Evolutionary conservation across 1,284 basidiomycete species (phyloP).

Genomic region (Ustilago vetiveriae): DNA sequence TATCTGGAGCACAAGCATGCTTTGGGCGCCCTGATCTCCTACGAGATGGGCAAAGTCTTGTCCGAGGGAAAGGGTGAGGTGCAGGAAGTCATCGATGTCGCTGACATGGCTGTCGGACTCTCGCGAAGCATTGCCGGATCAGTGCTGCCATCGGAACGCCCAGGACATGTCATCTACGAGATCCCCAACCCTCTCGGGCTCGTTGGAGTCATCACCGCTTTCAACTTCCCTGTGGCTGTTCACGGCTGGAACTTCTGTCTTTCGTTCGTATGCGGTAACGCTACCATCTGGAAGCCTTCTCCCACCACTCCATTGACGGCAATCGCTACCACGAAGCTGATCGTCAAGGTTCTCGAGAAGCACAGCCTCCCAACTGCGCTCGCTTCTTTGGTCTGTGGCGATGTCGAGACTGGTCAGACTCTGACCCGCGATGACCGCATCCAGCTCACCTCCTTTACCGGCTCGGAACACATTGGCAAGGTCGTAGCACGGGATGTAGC

Average conservation of each 20-base stretch:
- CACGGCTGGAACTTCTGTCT: conserved; percentile 83
- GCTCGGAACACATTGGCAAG: conserved; percentile 85
- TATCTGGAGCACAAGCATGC: conserved; percentile 81
- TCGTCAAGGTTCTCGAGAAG: conserved; percentile 80
- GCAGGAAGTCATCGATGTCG: conserved; percentile 92
- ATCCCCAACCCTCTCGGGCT: conserved; percentile 90
- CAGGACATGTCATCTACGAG: conserved; percentile 54
- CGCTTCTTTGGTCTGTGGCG: conserved; percentile 83
- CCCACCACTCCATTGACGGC: conserved; percentile 83
- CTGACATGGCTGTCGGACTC: conserved; percentile 81
- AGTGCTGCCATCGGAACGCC: conserved; percentile 57
- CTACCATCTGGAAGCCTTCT: conserved; percentile 93
- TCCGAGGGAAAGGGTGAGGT: conserved; percentile 94
- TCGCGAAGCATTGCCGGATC: conserved; percentile 81
- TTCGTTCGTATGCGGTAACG: conserved; percentile 88
- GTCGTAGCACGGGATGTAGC: conserved; percentile 83
- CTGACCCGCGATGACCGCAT: conserved; percentile 79
- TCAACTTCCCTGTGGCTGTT: conserved; percentile 88
- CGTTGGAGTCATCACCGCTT: conserved; percentile 86
- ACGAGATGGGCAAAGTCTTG: conserved; percentile 91
- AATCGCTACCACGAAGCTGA: conserved; percentile 86
- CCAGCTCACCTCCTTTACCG: conserved; percentile 84
- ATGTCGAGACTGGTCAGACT: conserved; percentile 80
- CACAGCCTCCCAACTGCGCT: conserved; percentile 85
- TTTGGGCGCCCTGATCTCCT: conserved; percentile 76